phyloP scores from a whole-genome alignment of 768 basidiomycete genomes.

The Suillus decipiens region DNA sequence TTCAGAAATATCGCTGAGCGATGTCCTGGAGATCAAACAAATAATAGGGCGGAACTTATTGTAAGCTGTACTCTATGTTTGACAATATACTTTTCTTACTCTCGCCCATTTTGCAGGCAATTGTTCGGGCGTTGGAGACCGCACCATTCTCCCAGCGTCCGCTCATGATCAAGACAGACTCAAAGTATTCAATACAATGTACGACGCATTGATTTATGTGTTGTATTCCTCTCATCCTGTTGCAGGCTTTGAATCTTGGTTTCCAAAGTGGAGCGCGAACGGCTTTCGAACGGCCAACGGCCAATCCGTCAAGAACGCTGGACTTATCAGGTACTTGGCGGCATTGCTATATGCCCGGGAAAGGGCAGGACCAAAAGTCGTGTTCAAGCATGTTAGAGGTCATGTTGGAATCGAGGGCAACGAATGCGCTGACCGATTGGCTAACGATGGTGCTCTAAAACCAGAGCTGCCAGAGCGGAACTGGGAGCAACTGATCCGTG shows the following conservation, averaged over 20 bases:
- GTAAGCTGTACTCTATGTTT: constrained; percentile 39
- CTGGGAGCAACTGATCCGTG: constrained; percentile 44
- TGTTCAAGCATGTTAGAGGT: constrained; percentile 73
- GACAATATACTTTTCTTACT: constrained; percentile 2
- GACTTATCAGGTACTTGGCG: constrained; percentile 69
- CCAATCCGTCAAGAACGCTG: constrained; percentile 68
- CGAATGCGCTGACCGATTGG: constrained; percentile 80
- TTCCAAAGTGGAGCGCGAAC: constrained; percentile 63
- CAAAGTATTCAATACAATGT: constrained; percentile 84
- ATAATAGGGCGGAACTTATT: constrained; percentile 87
- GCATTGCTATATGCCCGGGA: constrained; percentile 59
- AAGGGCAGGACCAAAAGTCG: constrained; percentile 53
- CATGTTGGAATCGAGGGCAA: constrained; percentile 82
- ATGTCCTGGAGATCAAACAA: constrained; percentile 82
- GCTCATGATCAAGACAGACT: constrained; percentile 83
- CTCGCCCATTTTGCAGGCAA: constrained; percentile 55
- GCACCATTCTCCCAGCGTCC: constrained; percentile 55
- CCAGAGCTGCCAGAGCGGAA: constrained; percentile 51
- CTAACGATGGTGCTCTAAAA: constrained; percentile 55
- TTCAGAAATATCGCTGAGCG: constrained; percentile 79
- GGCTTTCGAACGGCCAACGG: constrained; percentile 50
- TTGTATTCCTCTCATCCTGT: background rate
- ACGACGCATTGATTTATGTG: constrained; percentile 17
- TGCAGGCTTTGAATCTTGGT: constrained; percentile 69
- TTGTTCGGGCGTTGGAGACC: constrained; percentile 78